A percentile compares a stretch with the other conserved stretches of the same genome.
These are phyloP conservation scores for Abortiporus biennis DNA, from an alignment of 1,284 basidiomycete genomes.

Conservation along the genomic window DNA sequence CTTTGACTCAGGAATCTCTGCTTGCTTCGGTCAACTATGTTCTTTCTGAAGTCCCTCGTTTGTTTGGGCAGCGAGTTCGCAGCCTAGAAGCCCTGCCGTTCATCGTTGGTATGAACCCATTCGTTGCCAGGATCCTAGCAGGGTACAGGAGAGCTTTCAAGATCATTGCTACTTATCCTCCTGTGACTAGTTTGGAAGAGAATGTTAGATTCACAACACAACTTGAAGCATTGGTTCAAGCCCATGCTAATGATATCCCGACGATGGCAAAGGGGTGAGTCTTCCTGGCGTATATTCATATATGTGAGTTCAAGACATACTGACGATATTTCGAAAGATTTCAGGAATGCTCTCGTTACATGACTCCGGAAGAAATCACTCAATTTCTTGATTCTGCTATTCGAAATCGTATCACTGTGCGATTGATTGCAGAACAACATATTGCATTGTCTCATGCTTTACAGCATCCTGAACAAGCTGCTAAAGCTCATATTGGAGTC, in stretches of 20 bases:
- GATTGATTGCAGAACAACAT: slow-evolving; percentile 90
- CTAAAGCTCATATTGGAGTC: slow-evolving; percentile 48
- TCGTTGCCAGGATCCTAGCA: slow-evolving; percentile 69
- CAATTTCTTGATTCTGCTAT: slow-evolving; percentile 83
- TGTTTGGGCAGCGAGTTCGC: slow-evolving; percentile 65
- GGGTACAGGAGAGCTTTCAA: slow-evolving; percentile 74
- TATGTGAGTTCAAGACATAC: neutral
- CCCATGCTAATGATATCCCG: slow-evolving; percentile 84
- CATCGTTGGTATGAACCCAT: slow-evolving; percentile 89
- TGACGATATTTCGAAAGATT: slow-evolving; percentile 46
- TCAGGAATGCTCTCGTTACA: slow-evolving; percentile 81
- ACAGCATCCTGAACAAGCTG: slow-evolving; percentile 24
- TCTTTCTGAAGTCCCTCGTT: slow-evolving; percentile 66
- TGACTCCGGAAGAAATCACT: slow-evolving; percentile 72
- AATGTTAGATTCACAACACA: slow-evolving; percentile 66
- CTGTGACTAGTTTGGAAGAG: slow-evolving; percentile 60
- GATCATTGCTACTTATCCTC: slow-evolving; percentile 65
- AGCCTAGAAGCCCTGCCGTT: slow-evolving; percentile 71
- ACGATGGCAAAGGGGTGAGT: slow-evolving; percentile 83
- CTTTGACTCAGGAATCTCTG: slow-evolving; percentile 62
- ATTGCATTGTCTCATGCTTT: slow-evolving; percentile 74
- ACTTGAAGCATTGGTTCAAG: slow-evolving; percentile 67
- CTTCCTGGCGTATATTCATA: slow-evolving; percentile 2
- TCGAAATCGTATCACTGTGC: slow-evolving; percentile 81
- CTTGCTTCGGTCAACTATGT: slow-evolving; percentile 65